phyloP scores from a whole-genome alignment of 306 rosid species.

The Malus asiatica region DNA sequence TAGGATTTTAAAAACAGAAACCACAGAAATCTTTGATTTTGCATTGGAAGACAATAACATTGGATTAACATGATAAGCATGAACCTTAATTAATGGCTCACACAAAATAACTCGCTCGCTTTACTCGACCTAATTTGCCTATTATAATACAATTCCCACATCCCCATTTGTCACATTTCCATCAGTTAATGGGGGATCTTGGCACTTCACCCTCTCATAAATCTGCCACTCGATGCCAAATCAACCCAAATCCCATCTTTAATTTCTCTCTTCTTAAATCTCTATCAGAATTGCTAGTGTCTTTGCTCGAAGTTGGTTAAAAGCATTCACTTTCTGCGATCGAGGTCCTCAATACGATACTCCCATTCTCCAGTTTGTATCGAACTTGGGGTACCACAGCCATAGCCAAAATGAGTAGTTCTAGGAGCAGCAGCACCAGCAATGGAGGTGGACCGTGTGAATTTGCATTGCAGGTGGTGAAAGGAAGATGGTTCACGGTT shows the following conservation, averaged over 20 bases:
- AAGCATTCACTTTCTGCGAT: no score
- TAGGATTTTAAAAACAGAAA: background rate
- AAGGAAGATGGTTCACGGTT: conserved; percentile 43
- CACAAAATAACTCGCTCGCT: background rate
- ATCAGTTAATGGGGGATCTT: no score
- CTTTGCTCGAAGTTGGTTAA: no score
- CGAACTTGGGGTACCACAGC: no score
- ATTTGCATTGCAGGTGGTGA: conserved; percentile 1
- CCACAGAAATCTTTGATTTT: background rate
- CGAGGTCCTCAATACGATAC: no score
- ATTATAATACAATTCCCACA: background rate
- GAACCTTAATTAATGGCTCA: background rate
- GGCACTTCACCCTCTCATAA: no score
- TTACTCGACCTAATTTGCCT: background rate
- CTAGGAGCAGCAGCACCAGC: background rate
- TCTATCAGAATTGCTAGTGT: background rate
- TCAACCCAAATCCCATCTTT: background rate
- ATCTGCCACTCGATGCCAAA: no score
- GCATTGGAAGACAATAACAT: background rate
- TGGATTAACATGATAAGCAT: background rate
- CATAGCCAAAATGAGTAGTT: background rate
- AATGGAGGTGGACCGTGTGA: background rate
- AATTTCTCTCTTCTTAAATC: background rate
- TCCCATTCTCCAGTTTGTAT: no score
- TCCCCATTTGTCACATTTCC: no score